These are phyloP conservation scores for Ilex asprella DNA, from an alignment of 257 asterid species.

Conservation along the genomic window DNA sequence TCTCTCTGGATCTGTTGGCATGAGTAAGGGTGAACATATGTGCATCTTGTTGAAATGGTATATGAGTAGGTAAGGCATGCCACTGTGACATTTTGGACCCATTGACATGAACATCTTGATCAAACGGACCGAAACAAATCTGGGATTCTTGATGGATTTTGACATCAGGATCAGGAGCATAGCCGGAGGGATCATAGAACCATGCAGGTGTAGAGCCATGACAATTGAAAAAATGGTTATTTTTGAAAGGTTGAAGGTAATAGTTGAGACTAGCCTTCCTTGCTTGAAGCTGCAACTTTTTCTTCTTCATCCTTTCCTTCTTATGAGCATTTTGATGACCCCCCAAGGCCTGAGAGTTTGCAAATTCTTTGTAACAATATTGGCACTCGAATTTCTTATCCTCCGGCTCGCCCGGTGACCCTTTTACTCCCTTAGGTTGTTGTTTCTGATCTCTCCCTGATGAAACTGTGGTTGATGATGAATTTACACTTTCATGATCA, in stretches of 20 bases:
- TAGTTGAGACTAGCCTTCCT: constrained; percentile 57
- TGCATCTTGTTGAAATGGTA: constrained; percentile 23
- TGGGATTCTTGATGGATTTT: constrained; percentile 46
- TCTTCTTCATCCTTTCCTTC: constrained; percentile 85
- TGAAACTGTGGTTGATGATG: constrained; percentile 63
- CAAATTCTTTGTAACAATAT: constrained; percentile 63
- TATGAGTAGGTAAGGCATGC: constrained; percentile 15
- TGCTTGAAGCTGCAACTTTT: constrained; percentile 72
- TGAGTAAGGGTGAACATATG: constrained; percentile 36
- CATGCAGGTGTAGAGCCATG: constrained; percentile 28
- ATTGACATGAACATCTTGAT: constrained; percentile 11
- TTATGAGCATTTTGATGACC: constrained; percentile 98
- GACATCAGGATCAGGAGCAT: constrained; percentile 24
- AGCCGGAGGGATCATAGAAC: constrained; percentile 43
- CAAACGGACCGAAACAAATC: constrained; percentile 41
- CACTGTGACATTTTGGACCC: constrained; percentile 21
- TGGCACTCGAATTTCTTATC: constrained; percentile 73
- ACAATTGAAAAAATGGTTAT: constrained; percentile 12
- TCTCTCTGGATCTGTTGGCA: constrained; percentile 22
- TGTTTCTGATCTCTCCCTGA: constrained; percentile 24
- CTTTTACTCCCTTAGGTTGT: not conserved
- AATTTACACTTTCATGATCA: constrained; percentile 60
- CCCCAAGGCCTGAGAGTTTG: constrained; percentile 87
- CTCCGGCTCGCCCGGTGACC: constrained; percentile 4
- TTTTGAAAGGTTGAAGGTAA: constrained; percentile 54